Conservation (phyloP, 352 stramenopile genomes). For the Hyaloperonospora arabidopsidis region DNA sequence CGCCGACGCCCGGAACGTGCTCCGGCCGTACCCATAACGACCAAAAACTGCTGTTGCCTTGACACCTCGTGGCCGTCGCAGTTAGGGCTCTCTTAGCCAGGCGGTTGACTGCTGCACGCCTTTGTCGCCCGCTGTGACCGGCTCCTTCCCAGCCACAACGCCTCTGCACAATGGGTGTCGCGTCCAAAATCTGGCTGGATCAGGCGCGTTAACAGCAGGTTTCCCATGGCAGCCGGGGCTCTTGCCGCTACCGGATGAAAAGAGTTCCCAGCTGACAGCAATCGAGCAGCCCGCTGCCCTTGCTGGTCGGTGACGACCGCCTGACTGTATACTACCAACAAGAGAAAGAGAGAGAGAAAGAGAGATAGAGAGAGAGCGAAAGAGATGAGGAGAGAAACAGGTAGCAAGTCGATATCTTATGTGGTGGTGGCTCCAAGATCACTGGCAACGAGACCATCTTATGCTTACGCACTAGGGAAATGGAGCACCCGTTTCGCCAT, state of each 20-base stretch:
- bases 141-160: constrained; percentile 3
- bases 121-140: neutral
- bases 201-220: constrained; percentile 16
- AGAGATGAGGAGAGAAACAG: neutral
- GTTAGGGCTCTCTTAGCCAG: neutral
- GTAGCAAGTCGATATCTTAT: too few relatives aligned
- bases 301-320: neutral
- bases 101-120: neutral
- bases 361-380: constrained; percentile 7
- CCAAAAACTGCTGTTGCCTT: neutral
- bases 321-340: too few relatives aligned
- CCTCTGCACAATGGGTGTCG: constrained; percentile 8
- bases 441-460: constrained; percentile 13
- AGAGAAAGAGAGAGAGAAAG: neutral
- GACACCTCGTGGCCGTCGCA: neutral
- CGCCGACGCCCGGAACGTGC: constrained; percentile 8
- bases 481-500: constrained; percentile 5
- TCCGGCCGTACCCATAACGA: constrained; percentile 2
- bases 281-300: neutral
- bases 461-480: constrained; percentile 2
- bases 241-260: constrained; percentile 1
- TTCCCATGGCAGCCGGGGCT: constrained; percentile 21
- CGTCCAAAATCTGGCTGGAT: constrained; percentile 3
- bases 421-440: too few relatives aligned
- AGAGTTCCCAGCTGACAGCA: constrained; percentile 14